Evolutionary conservation across 768 basidiomycete genomes (phyloP).

Genomic region (Cyathus striatus): DNA sequence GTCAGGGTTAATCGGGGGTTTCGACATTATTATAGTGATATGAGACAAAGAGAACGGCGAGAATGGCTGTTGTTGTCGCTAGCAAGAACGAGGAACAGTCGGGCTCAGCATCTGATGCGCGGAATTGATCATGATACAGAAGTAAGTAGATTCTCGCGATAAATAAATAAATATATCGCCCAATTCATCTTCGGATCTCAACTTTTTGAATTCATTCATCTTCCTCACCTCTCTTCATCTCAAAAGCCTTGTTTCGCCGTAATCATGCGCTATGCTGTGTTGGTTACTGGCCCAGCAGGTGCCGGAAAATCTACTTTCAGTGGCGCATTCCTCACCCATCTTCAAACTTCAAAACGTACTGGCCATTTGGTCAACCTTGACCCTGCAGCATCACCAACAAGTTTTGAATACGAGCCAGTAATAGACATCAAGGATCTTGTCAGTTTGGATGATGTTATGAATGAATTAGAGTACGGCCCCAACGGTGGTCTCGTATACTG

Average conservation of each 20-base stretch:
- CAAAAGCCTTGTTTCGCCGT: no score
- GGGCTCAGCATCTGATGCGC: no score
- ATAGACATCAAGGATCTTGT: constrained; percentile 95
- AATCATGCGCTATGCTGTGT: constrained; percentile 86
- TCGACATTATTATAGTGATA: constrained; percentile 48
- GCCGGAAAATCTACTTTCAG: constrained; percentile 98
- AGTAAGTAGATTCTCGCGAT: no score
- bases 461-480: constrained; percentile 89
- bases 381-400: constrained; percentile 81
- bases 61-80: not conserved
- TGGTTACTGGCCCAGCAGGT: constrained; percentile 94
- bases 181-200: not conserved
- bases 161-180: not conserved
- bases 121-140: no score
- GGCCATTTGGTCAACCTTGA: constrained; percentile 96
- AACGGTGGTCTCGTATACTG: constrained; percentile 98
- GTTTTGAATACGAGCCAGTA: constrained; percentile 88
- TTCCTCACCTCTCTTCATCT: constrained; percentile 1
- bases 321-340: constrained; percentile 82
- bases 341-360: constrained; percentile 72
- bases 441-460: constrained; percentile 93
- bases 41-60: not conserved
- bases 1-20: constrained; percentile 70
- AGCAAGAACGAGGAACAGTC: not conserved
- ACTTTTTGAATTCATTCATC: not conserved